Evolutionary conservation across 1,284 basidiomycete genomes (phyloP), one percentile per base, ranked within the genome.

Genomic region (Leucoagaricus sp.): DNA sequence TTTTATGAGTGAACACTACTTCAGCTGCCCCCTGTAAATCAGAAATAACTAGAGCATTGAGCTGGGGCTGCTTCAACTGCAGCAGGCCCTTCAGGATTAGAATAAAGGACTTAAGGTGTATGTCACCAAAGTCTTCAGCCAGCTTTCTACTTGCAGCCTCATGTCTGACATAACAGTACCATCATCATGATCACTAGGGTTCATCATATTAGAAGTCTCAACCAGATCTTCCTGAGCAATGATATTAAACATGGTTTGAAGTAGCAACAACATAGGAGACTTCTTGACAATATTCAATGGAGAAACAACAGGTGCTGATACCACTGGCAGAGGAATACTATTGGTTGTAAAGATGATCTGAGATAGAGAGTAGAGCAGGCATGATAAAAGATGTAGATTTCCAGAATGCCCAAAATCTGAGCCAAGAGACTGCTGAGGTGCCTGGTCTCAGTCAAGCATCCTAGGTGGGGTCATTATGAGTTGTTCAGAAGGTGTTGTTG

Each of bases 221-320:
- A 33, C 8, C 26, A 23, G 28, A 46, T 50, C 38, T n/a, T 50
- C 55, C n/a, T 49, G 29, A 19, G 49, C 31, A n/a, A 25, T 23
- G 6, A 19, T 29, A 0, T 38, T 38, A 15, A 51, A 57, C 13
- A 51, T 40, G 7, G 56, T 45, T 17, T 53, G 47, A n/a, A 49
- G 36, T 4, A 54, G 40, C 15, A 58, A 51, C 2, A 60, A 57
- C 5, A 52, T 46, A 4, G 63, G 64, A 17, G 62, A 61, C 19
- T 62, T 59, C 45, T 66, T 66, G 9, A 55, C 55, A 23, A 66
- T 66, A 6, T 63, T 28, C 17, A 66, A 53, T 3, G 65, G 65
- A 0, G 62, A 61, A 0, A 58, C 34, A 15, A 47, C 34, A 12
- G n/a, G 41, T 12, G 26, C 31, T 25, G 34, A 53, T 41, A 21